Conservation (phyloP, 2,329 filamentous ascomycete genomes). For the Falciphora oryzae region DNA sequence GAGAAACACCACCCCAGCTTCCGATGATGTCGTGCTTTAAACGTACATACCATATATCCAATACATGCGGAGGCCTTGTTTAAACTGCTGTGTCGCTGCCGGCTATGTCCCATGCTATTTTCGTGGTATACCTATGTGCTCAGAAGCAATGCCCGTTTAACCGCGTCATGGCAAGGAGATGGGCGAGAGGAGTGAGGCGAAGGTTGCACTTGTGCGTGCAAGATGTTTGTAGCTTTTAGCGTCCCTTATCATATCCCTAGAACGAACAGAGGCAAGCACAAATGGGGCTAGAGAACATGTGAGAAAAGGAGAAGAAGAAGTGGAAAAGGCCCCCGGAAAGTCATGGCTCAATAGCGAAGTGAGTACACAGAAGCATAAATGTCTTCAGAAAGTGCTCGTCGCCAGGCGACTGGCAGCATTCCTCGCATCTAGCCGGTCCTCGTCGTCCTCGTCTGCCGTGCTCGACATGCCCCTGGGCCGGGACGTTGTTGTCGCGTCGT, state of each 20-base stretch:
- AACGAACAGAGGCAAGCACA: not conserved
- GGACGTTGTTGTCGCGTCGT: slow-evolving; percentile 29
- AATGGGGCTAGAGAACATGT: not conserved
- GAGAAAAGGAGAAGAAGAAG: not conserved
- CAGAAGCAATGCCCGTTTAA: not conserved
- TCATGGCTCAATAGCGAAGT: not conserved
- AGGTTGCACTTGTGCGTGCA: not conserved
- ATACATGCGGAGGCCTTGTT: no score
- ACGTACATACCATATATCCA: no score
- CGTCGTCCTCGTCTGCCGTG: slow-evolving; percentile 72
- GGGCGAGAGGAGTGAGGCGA: no score
- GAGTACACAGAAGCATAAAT: not conserved
- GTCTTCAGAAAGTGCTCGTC: slow-evolving; percentile 81
- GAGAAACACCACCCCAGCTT: no score
- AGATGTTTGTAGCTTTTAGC: not conserved
- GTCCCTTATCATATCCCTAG: not conserved
- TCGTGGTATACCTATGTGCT: no score
- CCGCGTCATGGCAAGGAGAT: no score
- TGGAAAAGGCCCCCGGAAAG: not conserved
- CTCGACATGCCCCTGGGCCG: slow-evolving; percentile 43
- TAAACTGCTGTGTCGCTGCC: no score
- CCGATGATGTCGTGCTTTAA: no score
- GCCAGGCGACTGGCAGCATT: slow-evolving; percentile 93
- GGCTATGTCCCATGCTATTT: no score
- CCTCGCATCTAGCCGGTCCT: slow-evolving; percentile 88